Percentiles rank a stretch among this genome's conserved stretches.
These are phyloP conservation scores for Skeletonema menzelii DNA, from an alignment of 108 stramenopile species.

Conservation along the genomic window DNA sequence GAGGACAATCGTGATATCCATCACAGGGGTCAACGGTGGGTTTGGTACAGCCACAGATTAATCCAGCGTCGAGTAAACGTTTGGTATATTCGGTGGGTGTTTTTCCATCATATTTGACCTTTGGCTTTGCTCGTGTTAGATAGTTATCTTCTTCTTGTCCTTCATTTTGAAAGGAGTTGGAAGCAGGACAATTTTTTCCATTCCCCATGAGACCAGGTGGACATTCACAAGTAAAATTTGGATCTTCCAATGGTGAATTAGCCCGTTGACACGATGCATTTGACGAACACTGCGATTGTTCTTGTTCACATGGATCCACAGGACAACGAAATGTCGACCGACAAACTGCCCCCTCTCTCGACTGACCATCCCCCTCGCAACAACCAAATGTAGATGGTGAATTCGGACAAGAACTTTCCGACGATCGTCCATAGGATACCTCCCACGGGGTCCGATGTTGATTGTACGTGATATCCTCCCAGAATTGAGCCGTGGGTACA, in stretches of 20 bases:
- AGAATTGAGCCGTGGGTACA: slow-evolving; percentile 20
- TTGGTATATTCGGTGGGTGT: slow-evolving; percentile 76
- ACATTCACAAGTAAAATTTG: slow-evolving; percentile 68
- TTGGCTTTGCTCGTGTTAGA: slow-evolving; percentile 58
- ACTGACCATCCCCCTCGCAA: slow-evolving; percentile 51
- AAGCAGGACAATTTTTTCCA: slow-evolving; percentile 63
- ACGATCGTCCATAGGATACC: slow-evolving; percentile 47
- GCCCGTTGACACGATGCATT: slow-evolving; percentile 65
- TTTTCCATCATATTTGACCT: slow-evolving; percentile 79
- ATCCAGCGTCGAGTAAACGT: slow-evolving; percentile 54
- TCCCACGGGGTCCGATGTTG: slow-evolving; percentile 64
- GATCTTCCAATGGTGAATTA: slow-evolving; percentile 43
- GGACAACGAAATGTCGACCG: slow-evolving; percentile 68
- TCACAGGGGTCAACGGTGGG: slow-evolving; percentile 81
- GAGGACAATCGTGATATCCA: slow-evolving; percentile 73
- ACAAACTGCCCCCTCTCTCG: slow-evolving; percentile 62
- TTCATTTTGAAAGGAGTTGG: too few species aligned
- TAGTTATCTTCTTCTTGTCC: too few species aligned
- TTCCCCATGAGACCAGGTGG: slow-evolving; percentile 79
- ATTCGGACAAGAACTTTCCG: slow-evolving; percentile 57
- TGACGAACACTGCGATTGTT: slow-evolving; percentile 45
- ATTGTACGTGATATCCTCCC: not conserved
- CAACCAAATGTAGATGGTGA: slow-evolving; percentile 58
- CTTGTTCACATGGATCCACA: slow-evolving; percentile 55
- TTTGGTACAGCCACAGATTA: slow-evolving; percentile 79